Evolutionary conservation across 305 asterid genomes (phyloP), one percentile per base, ranked within the genome.

Genomic region (Rubia occidens): DNA sequence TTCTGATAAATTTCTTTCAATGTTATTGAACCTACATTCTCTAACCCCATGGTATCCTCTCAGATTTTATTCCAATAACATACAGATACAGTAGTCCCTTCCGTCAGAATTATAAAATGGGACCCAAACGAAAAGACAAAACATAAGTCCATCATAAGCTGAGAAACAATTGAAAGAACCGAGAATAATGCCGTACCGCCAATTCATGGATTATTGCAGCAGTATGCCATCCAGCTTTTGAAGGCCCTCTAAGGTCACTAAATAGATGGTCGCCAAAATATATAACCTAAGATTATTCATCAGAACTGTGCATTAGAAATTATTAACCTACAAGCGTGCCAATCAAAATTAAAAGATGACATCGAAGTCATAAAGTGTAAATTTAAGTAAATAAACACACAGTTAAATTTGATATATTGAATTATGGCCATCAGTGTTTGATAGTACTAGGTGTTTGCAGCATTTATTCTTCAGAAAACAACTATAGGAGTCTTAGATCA

Each of bases 251-350:
- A 61, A 90, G 89, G 82, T 94, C 99, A 75, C 97, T 94, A 82
- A 94, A 94, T 45, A 94, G 84, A 82, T 94, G 99, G 72, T 94
- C 99, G 72, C 99, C 99, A 79, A 90, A 94, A 82, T 94, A 94
- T 78, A 94, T 94, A 84, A 94, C 99, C 99, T 93, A 74, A 60
- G 47, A 26, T 24, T 55, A 66, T 26, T 8, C 10, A 32, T 51
- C 0, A 59, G 61, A 62, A 65, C 18, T 60, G 70, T 61, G 49
- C 63, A 58, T 73, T 56, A 44, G 59, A 26, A 67, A 55, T 10
- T 60, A 68, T 9, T 8, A 14, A 20, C 11, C 40, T 1, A 64
- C 29, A 29, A 56, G 17, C 11, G 20, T 24, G 32, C 6, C 14
- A 37, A 39, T 20, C n/a, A n/a, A 76, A 51, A 71, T 21, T n/a